Evolutionary conservation across 345 rosid species (phyloP).

Genomic region (Chamaenerion angustifolium): DNA sequence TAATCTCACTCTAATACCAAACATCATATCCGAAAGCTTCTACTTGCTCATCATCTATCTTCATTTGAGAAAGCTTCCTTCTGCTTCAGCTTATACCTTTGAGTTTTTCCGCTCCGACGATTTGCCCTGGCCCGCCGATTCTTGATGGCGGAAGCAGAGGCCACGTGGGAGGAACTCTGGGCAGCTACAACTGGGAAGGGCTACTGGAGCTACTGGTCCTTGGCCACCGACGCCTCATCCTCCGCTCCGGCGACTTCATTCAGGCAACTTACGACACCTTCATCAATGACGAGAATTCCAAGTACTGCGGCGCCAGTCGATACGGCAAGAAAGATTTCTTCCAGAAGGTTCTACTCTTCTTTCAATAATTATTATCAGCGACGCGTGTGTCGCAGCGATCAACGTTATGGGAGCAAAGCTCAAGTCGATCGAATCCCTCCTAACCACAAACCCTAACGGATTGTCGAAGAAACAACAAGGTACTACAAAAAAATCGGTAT

Average conservation of each 20-base stretch:
- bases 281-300: conserved; percentile 71
- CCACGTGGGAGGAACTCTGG: conserved; percentile 55
- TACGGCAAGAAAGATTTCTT: conserved; percentile 53
- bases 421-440: conserved; percentile 32
- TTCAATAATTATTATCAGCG: too few species aligned
- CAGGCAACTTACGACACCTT: conserved; percentile 91
- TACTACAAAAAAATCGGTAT: too few species aligned
- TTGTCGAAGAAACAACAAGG: background rate
- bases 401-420: conserved; percentile 45
- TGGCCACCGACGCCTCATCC: conserved; percentile 53
- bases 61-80: too few species aligned
- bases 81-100: too few species aligned
- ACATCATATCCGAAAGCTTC: too few species aligned
- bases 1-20: too few species aligned
- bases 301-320: conserved; percentile 78
- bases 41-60: too few species aligned
- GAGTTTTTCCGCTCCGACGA: too few species aligned
- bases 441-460: conserved; percentile 9
- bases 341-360: conserved; percentile 20
- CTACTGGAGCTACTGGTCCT: conserved; percentile 61
- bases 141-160: conserved; percentile 23
- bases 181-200: conserved; percentile 49
- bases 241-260: conserved; percentile 83
- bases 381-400: conserved; percentile 59
- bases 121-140: conserved; percentile 1